phyloP scores from a whole-genome alignment of 1,139 yeast genomes.

The Pichia sorboxylosa region DNA sequence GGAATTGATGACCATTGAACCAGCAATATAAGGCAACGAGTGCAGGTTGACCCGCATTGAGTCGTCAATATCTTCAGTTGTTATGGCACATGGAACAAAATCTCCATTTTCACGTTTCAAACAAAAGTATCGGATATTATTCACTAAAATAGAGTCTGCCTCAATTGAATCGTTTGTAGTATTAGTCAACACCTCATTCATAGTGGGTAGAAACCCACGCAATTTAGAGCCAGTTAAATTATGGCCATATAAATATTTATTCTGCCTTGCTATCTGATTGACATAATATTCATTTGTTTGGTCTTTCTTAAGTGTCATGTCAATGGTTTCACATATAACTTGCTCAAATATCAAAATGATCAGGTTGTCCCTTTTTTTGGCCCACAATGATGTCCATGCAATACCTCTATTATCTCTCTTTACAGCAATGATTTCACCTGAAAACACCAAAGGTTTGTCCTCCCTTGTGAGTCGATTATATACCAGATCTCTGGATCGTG shows the following conservation, averaged over 20 bases:
- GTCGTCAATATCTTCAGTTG: conserved; percentile 33
- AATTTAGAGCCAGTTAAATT: conserved; percentile 21
- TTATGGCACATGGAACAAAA: conserved; percentile 57
- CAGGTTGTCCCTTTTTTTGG: conserved; percentile 57
- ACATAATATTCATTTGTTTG: conserved; percentile 22
- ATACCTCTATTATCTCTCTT: conserved; percentile 34
- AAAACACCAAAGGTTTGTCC: conserved; percentile 33
- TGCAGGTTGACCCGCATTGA: conserved; percentile 48
- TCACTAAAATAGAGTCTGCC: conserved; percentile 35
- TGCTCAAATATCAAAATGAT: conserved; percentile 83
- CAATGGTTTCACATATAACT: conserved; percentile 72
- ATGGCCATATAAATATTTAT: conserved; percentile 28
- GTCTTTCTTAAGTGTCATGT: conserved; percentile 36
- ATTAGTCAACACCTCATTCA: conserved; percentile 13
- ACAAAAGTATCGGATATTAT: conserved; percentile 52
- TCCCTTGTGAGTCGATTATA: conserved; percentile 36
- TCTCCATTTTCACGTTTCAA: conserved; percentile 32
- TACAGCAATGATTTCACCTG: conserved; percentile 54
- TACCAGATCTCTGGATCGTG: conserved; percentile 60
- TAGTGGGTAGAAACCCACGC: conserved; percentile 22
- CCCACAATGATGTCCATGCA: conserved; percentile 85
- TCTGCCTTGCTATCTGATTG: conserved; percentile 30
- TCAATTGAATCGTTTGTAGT: conserved; percentile 20
- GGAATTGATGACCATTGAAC: conserved; percentile 62
- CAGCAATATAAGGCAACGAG: conserved; percentile 78